Evolutionary conservation across 768 basidiomycete species (phyloP).

Genomic region (Phaeotremella skinneri): DNA sequence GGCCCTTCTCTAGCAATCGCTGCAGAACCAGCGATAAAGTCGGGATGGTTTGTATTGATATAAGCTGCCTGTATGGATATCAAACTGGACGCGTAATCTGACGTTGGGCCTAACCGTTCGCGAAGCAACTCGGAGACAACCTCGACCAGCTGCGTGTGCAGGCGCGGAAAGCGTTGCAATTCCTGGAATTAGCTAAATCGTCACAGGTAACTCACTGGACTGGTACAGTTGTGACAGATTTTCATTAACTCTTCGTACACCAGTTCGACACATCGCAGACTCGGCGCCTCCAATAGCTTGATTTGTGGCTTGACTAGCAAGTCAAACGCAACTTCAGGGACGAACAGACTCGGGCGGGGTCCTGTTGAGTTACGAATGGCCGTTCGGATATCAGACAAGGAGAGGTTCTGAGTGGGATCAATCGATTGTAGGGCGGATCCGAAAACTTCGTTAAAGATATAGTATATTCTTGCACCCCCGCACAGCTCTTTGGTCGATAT

Average conservation of each 20-base stretch:
- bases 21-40: conserved; percentile 79
- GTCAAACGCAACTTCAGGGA: conserved; percentile 96
- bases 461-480: conserved; percentile 96
- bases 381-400: conserved; percentile 91
- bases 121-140: conserved; percentile 93
- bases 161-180: conserved; percentile 86
- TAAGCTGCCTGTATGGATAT: conserved; percentile 98
- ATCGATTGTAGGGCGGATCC: conserved; percentile 85
- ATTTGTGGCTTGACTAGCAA: conserved; percentile 97
- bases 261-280: conserved; percentile 90
- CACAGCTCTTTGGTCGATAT: conserved; percentile 98
- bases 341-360: conserved; percentile 90
- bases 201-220: conserved; percentile 60
- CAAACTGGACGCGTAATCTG: conserved; percentile 91
- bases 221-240: conserved; percentile 98
- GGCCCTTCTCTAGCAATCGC: conserved; percentile 48
- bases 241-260: conserved; percentile 99
- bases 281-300: conserved; percentile 89
- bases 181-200: conserved; percentile 59
- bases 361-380: conserved; percentile 98
- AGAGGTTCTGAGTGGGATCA: conserved; percentile 85
- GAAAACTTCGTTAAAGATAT: conserved; percentile 99
- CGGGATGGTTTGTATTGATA: conserved; percentile 98
- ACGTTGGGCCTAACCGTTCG: conserved; percentile 92
- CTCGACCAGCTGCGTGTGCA: conserved; percentile 91